A percentile compares a stretch with the other conserved stretches of the same genome.
phyloP scores from a whole-genome alignment of 2,329 filamentous ascomycete genomes.

The Ceratocystis cacaofunesta region DNA sequence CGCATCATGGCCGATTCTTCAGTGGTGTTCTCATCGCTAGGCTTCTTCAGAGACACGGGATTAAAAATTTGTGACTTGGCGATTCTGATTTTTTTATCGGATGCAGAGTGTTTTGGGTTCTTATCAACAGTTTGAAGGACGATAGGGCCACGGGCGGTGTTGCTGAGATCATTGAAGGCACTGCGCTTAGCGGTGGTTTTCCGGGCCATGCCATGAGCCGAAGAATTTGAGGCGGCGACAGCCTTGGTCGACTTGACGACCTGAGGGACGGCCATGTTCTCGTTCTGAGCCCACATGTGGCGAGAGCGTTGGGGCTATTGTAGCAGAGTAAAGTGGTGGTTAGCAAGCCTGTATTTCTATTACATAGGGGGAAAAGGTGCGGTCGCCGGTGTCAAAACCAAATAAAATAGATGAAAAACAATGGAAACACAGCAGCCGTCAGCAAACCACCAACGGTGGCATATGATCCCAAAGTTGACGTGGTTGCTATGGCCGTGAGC shows the following conservation, averaged over 20 bases:
- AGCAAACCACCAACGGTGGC: neutral
- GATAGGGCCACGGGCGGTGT: slow-evolving; percentile 32
- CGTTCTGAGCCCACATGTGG: slow-evolving; percentile 43
- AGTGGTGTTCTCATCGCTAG: slow-evolving; percentile 5
- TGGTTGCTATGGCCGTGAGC: neutral
- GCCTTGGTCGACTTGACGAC: slow-evolving; percentile 30
- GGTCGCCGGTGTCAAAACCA: neutral
- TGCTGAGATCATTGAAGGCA: slow-evolving; percentile 72
- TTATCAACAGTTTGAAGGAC: slow-evolving; percentile 23
- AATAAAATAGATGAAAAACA: neutral
- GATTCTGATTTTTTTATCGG: slow-evolving; percentile 24
- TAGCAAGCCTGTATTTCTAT: neutral
- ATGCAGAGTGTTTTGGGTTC: slow-evolving; percentile 23
- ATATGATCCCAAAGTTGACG: neutral
- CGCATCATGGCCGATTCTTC: neutral
- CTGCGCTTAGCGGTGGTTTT: slow-evolving; percentile 59
- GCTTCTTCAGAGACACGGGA: slow-evolving; percentile 12
- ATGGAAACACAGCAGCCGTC: neutral
- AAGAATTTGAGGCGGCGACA: slow-evolving; percentile 17
- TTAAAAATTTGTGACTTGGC: slow-evolving; percentile 17
- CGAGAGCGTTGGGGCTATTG: slow-evolving; percentile 29
- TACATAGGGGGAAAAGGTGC: neutral
- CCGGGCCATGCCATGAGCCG: slow-evolving; percentile 37
- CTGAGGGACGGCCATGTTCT: slow-evolving; percentile 50
- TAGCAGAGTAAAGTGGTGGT: slow-evolving; percentile 5